Conservation (phyloP, 805 yeast species). For the Zygotorulaspora danielsina region DNA sequence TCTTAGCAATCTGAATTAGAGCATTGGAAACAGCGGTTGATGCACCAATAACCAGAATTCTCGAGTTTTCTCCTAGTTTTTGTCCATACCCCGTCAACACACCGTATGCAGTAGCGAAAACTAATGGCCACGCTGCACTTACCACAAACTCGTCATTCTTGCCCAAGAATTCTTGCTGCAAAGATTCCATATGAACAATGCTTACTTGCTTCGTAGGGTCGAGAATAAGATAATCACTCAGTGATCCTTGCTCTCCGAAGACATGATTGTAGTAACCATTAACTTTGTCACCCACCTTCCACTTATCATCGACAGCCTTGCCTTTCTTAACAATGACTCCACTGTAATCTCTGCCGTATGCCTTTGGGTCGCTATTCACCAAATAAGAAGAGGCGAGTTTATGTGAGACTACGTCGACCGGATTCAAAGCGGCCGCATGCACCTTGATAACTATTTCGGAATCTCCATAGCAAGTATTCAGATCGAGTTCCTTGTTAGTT, state of each 20-base stretch:
- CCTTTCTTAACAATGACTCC: constrained; percentile 32
- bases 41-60: constrained; percentile 66
- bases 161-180: constrained; percentile 21
- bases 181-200: constrained; percentile 33
- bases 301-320: constrained; percentile 19
- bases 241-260: constrained; percentile 38
- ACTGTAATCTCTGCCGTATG: constrained; percentile 29
- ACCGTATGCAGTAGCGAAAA: constrained; percentile 56
- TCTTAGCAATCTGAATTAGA: constrained; percentile 53
- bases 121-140: constrained; percentile 57
- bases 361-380: constrained; percentile 15
- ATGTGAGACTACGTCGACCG: constrained; percentile 27
- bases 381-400: constrained; percentile 12
- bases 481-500: constrained; percentile 20
- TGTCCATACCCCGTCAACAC: constrained; percentile 35
- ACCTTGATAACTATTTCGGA: constrained; percentile 30
- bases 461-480: constrained; percentile 23
- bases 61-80: constrained; percentile 41
- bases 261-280: constrained; percentile 25
- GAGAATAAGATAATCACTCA: constrained; percentile 44
- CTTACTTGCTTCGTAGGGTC: constrained; percentile 33
- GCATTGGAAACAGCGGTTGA: constrained; percentile 64
- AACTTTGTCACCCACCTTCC: constrained; percentile 29
- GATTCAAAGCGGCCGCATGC: constrained; percentile 34
- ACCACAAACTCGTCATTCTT: constrained; percentile 22